Evolutionary conservation across 2,329 filamentous ascomycete species (phyloP), one percentile per base, ranked within the genome.

Genomic region (Keithomyces neogunnii): DNA sequence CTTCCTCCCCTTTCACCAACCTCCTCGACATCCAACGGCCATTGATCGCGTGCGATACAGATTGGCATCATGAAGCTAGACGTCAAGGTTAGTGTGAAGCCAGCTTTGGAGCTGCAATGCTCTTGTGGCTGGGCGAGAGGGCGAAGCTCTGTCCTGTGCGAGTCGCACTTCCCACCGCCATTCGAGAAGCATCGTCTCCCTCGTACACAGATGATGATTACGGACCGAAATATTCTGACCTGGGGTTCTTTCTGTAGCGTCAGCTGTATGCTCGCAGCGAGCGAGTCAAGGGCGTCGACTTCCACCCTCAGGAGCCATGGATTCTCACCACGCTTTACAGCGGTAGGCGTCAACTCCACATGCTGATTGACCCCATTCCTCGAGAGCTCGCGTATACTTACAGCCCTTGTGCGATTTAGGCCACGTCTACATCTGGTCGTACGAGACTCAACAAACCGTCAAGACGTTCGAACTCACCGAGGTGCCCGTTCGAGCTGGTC

Each of bases 401-500:
- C 26, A n/a, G 3, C 1, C 5, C 7, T 46, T 33, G 19, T 30
- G 3, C 13, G n/a, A 19, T 19, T 47, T 55, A 90, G 89, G 93
- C 70, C 92, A 97, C 76, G 93, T 95, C 68, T 95, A 97, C 76
- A 97, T 99, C 68, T 97, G 93, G 91, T 96, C 92, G 35, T 96
- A 95, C 72, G 92, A 95, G 73, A 95, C 90, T 48, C 90, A 95
- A 69, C 87, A 91, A 57, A 91, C 97, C 57, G 89, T 99, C 73
- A 97, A 97, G 78, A 96, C 92, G 4, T 99, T 99, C 71, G 93
- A 99, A 75, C 84, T 97, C 59, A 96, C 92, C 67, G 93, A 99
- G 78, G 93, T 99, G 48, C 93, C 93, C 58, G 92, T 99, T 53
- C 88, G 93, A 70, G 93, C 93, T 56, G 93, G 93, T 65, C 88